Evolutionary conservation across 2,329 filamentous ascomycete genomes (phyloP), one percentile per base, ranked within the genome.

Genomic region (Emmonsiellopsis sp.): DNA sequence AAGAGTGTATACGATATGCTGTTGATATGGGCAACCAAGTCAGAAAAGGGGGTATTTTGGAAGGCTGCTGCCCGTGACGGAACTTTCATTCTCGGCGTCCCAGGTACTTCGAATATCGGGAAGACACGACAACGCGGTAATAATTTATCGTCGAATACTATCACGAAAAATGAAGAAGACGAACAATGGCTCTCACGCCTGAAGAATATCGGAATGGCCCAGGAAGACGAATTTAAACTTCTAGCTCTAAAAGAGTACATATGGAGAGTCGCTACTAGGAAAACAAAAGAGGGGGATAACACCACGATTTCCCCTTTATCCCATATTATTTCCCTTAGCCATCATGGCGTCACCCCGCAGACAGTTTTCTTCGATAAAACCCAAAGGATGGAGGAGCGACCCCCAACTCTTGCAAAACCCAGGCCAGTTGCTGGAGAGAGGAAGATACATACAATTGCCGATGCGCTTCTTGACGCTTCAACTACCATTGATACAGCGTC

Each of bases 351-450:
- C 34, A 87, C 84, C 2, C 86, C 88, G 2, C 88, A 95, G 64
- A 97, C 88, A 0, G 85, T 98, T 1, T 86, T 97, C 64, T 97
- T 97, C 63, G 90, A 96, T 60, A 89, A 91, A 53, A 81, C 82
- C 40, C 78, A 77, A 42, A 74, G 81, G 7, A 71, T 82, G 8
- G 76, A 74, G 21, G 60, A 65, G 40, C 63, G 62, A 52, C 60
- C 58, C 59, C 59, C 55, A 44, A 60, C 65, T 39, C 34, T 61
- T n/a, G 56, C 59, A 37, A 62, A 61, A 49, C 44, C 56, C 52
- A 61, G 63, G 53, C 68, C 55, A 60, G 67, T 51, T 60, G 66
- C 52, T 40, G 57, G 67, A 55, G 54, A 75, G 65, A 55, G 74
- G 70, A 69, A 60, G 8, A 80, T 82, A 5, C 87, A 88, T 60